These are phyloP conservation scores for Colletotrichum chlorophyti DNA, from an alignment of 2,329 filamentous ascomycete species.

Conservation along the genomic window DNA sequence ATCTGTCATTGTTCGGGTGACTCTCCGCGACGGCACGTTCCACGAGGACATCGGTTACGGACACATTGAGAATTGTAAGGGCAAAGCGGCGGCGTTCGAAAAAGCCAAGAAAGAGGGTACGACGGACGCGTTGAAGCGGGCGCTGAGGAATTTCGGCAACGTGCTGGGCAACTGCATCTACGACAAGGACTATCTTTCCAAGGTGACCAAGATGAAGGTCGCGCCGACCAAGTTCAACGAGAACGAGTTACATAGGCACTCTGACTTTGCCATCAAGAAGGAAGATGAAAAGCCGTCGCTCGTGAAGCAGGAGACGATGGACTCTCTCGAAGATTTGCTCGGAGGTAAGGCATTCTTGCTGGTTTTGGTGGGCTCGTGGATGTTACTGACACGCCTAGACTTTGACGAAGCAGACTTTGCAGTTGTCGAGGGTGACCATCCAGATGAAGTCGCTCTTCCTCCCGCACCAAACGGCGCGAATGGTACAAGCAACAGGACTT, in stretches of 20 bases:
- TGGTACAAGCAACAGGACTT: slow-evolving; percentile 25
- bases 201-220: slow-evolving; percentile 89
- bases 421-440: slow-evolving; percentile 72
- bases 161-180: slow-evolving; percentile 98
- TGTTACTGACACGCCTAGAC: slow-evolving; percentile 46
- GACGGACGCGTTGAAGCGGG: slow-evolving; percentile 90
- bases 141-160: slow-evolving; percentile 91
- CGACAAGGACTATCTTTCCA: slow-evolving; percentile 90
- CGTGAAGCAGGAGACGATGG: slow-evolving; percentile 41
- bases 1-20: slow-evolving; percentile 90
- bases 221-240: slow-evolving; percentile 80
- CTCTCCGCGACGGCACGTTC: slow-evolving; percentile 90
- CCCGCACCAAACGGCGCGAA: slow-evolving; percentile 40
- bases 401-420: slow-evolving; percentile 82
- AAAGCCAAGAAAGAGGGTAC: slow-evolving; percentile 99
- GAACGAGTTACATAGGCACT: slow-evolving; percentile 80
- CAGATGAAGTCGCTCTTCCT: slow-evolving; percentile 75
- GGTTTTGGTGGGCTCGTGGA: background rate
- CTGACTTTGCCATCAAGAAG: slow-evolving; percentile 74
- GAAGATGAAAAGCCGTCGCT: slow-evolving; percentile 32
- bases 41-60: slow-evolving; percentile 98
- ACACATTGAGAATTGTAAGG: slow-evolving; percentile 93
- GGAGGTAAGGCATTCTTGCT: slow-evolving; percentile 46
- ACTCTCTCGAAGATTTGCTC: slow-evolving; percentile 60
- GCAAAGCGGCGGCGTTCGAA: slow-evolving; percentile 94